Conservation (phyloP, 2,329 filamentous ascomycete species). For the Epichloe gansuensis region DNA sequence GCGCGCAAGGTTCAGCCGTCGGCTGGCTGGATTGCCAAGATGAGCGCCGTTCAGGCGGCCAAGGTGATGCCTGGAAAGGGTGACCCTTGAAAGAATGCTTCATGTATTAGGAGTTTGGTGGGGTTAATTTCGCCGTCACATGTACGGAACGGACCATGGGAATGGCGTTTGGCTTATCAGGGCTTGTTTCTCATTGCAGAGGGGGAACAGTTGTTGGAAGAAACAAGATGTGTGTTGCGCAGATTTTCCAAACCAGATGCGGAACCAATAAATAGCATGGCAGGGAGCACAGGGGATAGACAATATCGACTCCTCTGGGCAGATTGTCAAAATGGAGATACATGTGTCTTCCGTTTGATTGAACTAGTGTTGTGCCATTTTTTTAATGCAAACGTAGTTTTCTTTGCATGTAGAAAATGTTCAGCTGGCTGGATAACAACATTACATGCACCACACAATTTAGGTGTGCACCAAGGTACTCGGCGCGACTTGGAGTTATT, state of each 20-base stretch:
- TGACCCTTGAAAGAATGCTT: slow-evolving; percentile 19
- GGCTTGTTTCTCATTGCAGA: not conserved
- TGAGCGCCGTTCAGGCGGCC: slow-evolving; percentile 89
- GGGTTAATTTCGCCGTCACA: not conserved
- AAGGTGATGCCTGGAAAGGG: slow-evolving; percentile 62
- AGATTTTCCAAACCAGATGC: not conserved
- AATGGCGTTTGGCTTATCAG: not conserved
- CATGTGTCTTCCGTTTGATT: too few relatives aligned
- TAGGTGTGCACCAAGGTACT: too few relatives aligned
- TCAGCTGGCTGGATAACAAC: too few relatives aligned
- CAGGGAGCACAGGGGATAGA: not conserved
- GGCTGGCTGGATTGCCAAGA: slow-evolving; percentile 85
- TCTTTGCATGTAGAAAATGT: too few relatives aligned
- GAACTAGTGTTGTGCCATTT: too few relatives aligned
- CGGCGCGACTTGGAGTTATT: too few relatives aligned
- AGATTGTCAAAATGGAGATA: slow-evolving; percentile 6
- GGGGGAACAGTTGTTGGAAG: too few relatives aligned
- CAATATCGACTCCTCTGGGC: not conserved
- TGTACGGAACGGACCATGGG: not conserved
- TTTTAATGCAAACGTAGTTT: too few relatives aligned
- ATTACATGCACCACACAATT: too few relatives aligned
- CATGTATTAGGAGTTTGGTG: not conserved
- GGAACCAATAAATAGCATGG: not conserved
- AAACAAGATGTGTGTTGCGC: not conserved
- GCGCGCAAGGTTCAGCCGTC: slow-evolving; percentile 89